A percentile compares a stretch with the other conserved stretches of the same genome.
phyloP scores from a whole-genome alignment of 805 yeast species.

The Cyberlindnera maritima region DNA sequence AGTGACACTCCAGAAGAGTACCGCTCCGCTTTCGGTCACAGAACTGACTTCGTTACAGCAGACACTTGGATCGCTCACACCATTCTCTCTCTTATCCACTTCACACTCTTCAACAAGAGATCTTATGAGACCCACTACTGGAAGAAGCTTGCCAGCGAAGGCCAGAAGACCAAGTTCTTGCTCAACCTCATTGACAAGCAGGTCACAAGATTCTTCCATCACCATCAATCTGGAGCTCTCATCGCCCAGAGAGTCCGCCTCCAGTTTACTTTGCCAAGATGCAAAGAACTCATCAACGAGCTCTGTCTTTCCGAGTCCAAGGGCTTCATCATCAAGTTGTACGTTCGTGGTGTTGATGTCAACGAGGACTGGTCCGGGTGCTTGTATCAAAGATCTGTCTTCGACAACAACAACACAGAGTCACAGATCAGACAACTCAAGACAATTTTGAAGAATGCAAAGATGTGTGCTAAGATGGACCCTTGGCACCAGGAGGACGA shows the following conservation, averaged over 20 bases:
- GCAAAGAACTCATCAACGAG: neutral
- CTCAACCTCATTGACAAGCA: neutral
- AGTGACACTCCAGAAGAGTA: neutral
- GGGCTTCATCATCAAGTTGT: neutral
- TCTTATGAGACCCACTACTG: slow-evolving; percentile 1
- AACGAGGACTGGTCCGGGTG: neutral
- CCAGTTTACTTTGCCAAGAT: neutral
- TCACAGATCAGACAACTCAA: neutral
- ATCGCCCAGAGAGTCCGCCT: neutral
- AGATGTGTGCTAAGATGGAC: neutral
- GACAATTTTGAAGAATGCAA: neutral
- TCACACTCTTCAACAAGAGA: neutral
- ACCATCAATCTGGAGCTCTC: neutral
- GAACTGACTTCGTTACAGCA: neutral
- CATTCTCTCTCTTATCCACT: slow-evolving; percentile 5
- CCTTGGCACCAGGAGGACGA: neutral
- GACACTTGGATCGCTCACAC: neutral
- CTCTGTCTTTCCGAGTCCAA: neutral
- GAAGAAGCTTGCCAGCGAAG: neutral
- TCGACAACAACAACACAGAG: neutral
- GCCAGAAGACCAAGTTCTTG: neutral
- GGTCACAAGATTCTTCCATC: neutral
- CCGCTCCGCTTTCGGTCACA: neutral
- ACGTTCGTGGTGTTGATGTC: neutral
- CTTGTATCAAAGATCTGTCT: neutral